Evolutionary conservation across 2,329 filamentous ascomycete species (phyloP).

Genomic region (Cordyceps cicadae): DNA sequence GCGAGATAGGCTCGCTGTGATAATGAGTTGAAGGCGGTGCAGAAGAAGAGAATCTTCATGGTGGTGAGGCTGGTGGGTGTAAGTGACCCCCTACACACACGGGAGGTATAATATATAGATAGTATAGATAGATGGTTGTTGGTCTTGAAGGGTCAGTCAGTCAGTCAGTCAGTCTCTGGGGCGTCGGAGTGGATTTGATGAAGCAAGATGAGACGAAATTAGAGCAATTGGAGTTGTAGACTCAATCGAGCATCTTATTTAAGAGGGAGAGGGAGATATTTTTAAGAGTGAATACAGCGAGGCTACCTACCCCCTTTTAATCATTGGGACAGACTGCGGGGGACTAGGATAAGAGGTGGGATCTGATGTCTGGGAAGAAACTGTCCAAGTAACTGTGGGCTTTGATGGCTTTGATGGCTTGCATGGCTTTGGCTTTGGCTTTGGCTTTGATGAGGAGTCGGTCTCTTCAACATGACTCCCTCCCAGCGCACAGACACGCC

Average conservation of each 20-base stretch:
- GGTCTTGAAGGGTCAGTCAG: neutral
- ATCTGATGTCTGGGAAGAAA: no score
- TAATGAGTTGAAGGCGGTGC: constrained; percentile 36
- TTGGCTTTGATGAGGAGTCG: neutral
- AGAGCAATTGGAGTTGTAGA: neutral
- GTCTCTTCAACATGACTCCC: neutral
- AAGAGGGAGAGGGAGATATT: no score
- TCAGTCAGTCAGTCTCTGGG: neutral
- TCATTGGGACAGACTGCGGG: neutral
- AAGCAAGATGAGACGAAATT: neutral
- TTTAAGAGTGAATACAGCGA: no score
- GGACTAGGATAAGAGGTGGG: neutral
- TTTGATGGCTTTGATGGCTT: neutral
- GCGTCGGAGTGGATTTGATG: no score
- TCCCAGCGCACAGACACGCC: constrained; percentile 4
- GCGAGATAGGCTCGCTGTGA: constrained; percentile 31
- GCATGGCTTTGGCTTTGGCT: no score
- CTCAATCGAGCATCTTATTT: no score
- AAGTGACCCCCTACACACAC: neutral
- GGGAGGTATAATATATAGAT: no score
- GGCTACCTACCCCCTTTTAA: neutral
- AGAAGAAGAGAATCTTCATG: constrained; percentile 35
- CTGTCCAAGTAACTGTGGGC: no score
- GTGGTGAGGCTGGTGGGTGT: neutral
- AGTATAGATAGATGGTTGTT: no score